A percentile compares a stretch with the other conserved stretches of the same genome.
phyloP scores from a whole-genome alignment of 805 yeast species.

The Pichia kluyveri region DNA sequence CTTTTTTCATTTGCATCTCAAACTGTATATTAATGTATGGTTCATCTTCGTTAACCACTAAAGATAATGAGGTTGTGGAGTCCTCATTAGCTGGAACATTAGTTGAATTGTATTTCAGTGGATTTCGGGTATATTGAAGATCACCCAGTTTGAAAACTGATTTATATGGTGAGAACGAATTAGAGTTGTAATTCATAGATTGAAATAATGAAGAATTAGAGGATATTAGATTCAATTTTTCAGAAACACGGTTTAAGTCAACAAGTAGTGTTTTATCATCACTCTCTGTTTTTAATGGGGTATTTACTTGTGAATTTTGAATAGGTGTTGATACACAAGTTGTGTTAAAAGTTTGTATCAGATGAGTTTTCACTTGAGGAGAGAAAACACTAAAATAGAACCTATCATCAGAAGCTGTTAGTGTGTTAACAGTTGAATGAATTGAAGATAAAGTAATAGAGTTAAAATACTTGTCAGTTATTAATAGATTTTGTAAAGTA shows the following conservation, averaged over 20 bases:
- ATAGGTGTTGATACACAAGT: conserved; percentile 9
- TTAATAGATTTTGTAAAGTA: conserved; percentile 8
- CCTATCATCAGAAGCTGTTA: conserved; percentile 1
- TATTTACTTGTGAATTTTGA: too few species aligned
- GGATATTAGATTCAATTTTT: conserved; percentile 7
- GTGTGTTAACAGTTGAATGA: neutral
- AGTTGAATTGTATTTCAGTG: conserved; percentile 9
- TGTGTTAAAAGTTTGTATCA: conserved; percentile 18
- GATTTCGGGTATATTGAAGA: conserved; percentile 15
- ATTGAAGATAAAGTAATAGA: conserved; percentile 3
- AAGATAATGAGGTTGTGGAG: conserved; percentile 1
- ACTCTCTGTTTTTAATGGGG: too few species aligned
- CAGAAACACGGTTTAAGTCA: conserved; percentile 9
- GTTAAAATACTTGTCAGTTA: conserved; percentile 4
- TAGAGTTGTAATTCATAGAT: neutral
- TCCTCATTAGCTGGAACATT: neutral
- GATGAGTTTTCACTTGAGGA: conserved; percentile 18
- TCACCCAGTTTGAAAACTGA: conserved; percentile 15
- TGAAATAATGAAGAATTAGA: neutral
- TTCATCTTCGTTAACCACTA: conserved; percentile 22
- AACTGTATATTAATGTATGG: conserved; percentile 15
- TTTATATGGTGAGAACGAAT: neutral
- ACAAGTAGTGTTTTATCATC: neutral
- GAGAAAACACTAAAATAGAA: conserved; percentile 18
- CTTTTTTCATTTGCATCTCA: conserved; percentile 11